Conservation (phyloP, 495 filamentous ascomycete genomes). For the Neurospora africana region DNA sequence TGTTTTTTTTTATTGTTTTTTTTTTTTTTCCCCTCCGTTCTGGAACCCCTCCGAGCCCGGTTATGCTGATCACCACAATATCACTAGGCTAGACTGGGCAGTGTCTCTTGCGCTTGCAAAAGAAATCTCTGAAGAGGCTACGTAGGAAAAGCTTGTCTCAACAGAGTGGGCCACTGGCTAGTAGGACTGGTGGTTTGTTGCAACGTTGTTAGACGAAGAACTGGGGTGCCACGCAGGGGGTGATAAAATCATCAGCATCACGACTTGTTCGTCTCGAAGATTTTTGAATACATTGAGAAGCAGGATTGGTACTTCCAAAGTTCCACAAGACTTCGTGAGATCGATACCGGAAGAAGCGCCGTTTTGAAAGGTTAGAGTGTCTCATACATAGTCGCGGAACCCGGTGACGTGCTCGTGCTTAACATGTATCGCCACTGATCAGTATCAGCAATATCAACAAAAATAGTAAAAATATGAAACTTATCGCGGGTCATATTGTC, state of each 20-base stretch:
- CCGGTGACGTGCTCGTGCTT: not conserved
- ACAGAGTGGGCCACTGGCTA: not conserved
- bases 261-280: not conserved
- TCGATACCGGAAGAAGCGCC: not conserved
- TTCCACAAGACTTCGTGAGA: not conserved
- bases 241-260: not conserved
- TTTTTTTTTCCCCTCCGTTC: not conserved
- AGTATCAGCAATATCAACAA: not conserved
- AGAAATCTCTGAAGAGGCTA: not conserved
- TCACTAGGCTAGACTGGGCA: not conserved
- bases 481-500: not conserved
- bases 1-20: not conserved
- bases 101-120: not conserved
- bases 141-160: not conserved
- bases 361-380: not conserved
- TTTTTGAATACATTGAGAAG: not conserved
- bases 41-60: not conserved
- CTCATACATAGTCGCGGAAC: not conserved
- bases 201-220: not conserved
- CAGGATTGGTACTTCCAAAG: not conserved
- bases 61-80: not conserved
- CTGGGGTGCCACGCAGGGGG: not conserved
- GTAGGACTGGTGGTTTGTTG: not conserved
- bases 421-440: not conserved
- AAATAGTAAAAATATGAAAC: not conserved